Base-by-base conservation (phyloP, 1,139 yeast species). In the Pichia sp. region DNA sequence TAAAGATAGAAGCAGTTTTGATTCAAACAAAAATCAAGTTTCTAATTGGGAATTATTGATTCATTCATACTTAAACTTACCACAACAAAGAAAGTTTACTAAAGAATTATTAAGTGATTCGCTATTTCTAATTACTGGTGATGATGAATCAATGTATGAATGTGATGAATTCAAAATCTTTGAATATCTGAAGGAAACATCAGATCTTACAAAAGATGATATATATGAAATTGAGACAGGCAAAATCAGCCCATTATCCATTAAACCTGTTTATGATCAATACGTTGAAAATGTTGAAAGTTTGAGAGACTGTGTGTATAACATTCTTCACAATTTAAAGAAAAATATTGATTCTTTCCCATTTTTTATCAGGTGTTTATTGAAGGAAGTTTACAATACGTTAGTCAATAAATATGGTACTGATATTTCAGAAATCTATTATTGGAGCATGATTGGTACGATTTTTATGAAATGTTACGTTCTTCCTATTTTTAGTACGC, bases 81-180 rank as follows among this genome's bases (percentile, higher is more conserved):
- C 84, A 7, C 76, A 77, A 47, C 87, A 84, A 57, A 71, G 85
- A 48, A 73, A 73, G 46, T 71, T 75, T 34, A 70, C 84, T 44
- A 74, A 77, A 55, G 61, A 66, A 1, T 52, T 86, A 12, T 66
- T 88, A 35, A 79, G 82, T 0, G 74, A 79, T n/a, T 53, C 71
- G 29, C 56, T 74, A 46, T 66, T 76, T 39, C 58, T 64, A 30
- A 71, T 65, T 44, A 70, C 79, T n/a, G 67, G 77, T 8, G 82
- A 79, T 49, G 82, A 79, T 25, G 80, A 77, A 40, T 59, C 78
- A 12, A 80, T 79, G 51, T 78, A 88, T 58, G 97, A 90, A 60
- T 81, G 92, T 50, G 87, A 90, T 61, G 97, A 98, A 2, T 65
- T 77, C 8, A 67, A 70, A n/a, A 80, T 85, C 35, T 81, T 82